A percentile compares a stretch with the other conserved stretches of the same genome.
Evolutionary conservation across 2,329 filamentous ascomycete species (phyloP).

Genomic region (Fusarium phyllophilum): DNA sequence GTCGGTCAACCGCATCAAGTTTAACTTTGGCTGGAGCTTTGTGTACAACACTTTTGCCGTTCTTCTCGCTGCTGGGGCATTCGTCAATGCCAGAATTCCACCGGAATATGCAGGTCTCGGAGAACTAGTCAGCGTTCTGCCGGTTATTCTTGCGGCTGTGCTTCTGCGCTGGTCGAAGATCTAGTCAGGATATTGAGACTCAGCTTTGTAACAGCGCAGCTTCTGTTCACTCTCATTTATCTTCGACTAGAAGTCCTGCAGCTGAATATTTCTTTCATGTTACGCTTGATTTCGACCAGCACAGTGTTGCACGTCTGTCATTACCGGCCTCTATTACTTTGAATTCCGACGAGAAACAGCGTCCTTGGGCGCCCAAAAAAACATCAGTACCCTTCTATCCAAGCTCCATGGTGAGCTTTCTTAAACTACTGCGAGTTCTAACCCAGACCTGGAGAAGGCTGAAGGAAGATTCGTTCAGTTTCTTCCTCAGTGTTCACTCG

Average conservation of each 20-base stretch:
- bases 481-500: not conserved
- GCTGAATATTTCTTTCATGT: not conserved
- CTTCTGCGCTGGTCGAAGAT: slow-evolving; percentile 43
- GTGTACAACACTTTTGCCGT: slow-evolving; percentile 78
- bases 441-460: not conserved
- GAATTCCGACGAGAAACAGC: not conserved
- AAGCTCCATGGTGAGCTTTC: not conserved
- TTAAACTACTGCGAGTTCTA: not conserved
- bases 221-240: slow-evolving; percentile 10
- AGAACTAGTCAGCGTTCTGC: slow-evolving; percentile 78
- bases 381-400: not conserved
- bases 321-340: slow-evolving; percentile 8
- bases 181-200: not conserved
- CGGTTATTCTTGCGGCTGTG: slow-evolving; percentile 62
- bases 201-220: not conserved
- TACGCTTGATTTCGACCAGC: not conserved
- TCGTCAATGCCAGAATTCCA: slow-evolving; percentile 63
- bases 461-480: not conserved
- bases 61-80: slow-evolving; percentile 72
- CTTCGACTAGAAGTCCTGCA: not conserved
- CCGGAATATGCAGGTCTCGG: slow-evolving; percentile 75
- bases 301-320: slow-evolving; percentile 23
- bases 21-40: slow-evolving; percentile 78
- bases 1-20: slow-evolving; percentile 61
- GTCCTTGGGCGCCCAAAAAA: not conserved